Conservation (phyloP, 2,329 filamentous ascomycete genomes). For the Fusarium veterinarium region DNA sequence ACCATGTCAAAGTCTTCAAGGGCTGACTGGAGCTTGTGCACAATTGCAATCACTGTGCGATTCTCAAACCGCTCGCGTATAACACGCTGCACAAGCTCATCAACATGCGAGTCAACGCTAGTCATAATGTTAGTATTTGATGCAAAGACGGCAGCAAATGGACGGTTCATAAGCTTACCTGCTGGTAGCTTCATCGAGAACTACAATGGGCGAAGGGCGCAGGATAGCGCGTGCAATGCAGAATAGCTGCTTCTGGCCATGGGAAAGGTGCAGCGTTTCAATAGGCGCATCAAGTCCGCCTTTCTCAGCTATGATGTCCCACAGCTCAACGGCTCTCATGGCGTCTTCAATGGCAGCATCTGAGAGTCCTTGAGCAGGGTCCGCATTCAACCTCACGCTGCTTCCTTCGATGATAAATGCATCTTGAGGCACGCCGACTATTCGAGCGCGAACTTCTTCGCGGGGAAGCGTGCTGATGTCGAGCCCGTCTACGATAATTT, state of each 20-base stretch:
- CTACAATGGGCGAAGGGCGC: slow-evolving; percentile 51
- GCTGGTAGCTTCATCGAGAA: slow-evolving; percentile 58
- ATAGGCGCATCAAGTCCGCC: slow-evolving; percentile 54
- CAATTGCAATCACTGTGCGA: slow-evolving; percentile 43
- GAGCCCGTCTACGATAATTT: slow-evolving; percentile 58
- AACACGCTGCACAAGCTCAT: slow-evolving; percentile 31
- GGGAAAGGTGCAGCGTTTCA: slow-evolving; percentile 50
- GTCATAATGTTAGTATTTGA: not conserved
- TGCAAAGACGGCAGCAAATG: not conserved
- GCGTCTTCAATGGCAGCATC: slow-evolving; percentile 57
- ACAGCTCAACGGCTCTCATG: slow-evolving; percentile 59
- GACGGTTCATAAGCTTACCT: slow-evolving; percentile 37
- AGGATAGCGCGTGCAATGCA: slow-evolving; percentile 60
- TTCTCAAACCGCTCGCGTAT: slow-evolving; percentile 34
- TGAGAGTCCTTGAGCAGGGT: slow-evolving; percentile 52
- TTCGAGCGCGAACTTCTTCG: slow-evolving; percentile 41
- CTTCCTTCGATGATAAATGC: slow-evolving; percentile 59
- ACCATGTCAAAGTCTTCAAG: slow-evolving; percentile 38
- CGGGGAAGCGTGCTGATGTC: slow-evolving; percentile 48
- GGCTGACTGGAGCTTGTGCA: slow-evolving; percentile 42
- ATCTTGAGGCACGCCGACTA: slow-evolving; percentile 63
- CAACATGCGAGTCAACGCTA: slow-evolving; percentile 33
- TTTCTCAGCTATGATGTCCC: slow-evolving; percentile 52
- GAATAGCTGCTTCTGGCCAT: slow-evolving; percentile 62
- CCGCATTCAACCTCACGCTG: slow-evolving; percentile 59